Conservation (phyloP, 768 basidiomycete genomes). For the Collybiopsis confluens region DNA sequence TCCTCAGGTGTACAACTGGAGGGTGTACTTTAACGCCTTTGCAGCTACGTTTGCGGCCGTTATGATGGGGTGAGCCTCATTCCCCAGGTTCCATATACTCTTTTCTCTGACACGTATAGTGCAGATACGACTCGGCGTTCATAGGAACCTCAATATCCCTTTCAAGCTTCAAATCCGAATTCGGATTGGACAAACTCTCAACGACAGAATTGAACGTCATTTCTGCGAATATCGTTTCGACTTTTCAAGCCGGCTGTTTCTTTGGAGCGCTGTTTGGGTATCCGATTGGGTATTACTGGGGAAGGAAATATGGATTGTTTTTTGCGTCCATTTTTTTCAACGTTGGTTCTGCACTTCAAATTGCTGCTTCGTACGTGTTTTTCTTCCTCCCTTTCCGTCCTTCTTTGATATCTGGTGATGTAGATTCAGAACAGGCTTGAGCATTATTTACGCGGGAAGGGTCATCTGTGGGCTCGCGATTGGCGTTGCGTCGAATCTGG, state of each 20-base stretch:
- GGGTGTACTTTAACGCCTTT: conserved; percentile 32
- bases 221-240: not conserved
- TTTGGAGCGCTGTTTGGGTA: conserved; percentile 34
- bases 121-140: conserved; percentile 1
- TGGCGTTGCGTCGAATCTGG: conserved; percentile 22
- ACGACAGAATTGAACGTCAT: conserved; percentile 18
- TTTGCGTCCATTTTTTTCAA: conserved; percentile 31
- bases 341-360: conserved; percentile 35
- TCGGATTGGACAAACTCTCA: conserved; percentile 19
- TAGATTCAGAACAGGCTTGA: conserved; percentile 27
- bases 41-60: conserved; percentile 33
- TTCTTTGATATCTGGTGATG: not conserved
- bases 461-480: conserved; percentile 37
- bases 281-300: conserved; percentile 33
- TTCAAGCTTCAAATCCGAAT: conserved; percentile 39
- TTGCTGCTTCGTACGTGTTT: conserved; percentile 22
- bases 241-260: conserved; percentile 42
- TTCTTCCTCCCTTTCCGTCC: not conserved
- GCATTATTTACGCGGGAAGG: conserved; percentile 38
- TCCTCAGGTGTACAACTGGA: conserved; percentile 36
- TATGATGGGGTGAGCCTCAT: conserved; percentile 30
- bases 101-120: not conserved
- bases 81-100: not conserved
- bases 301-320: conserved; percentile 31
- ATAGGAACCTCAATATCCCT: conserved; percentile 12